These are phyloP conservation scores for Suillus tomentosus DNA, from an alignment of 768 basidiomycete genomes.

Conservation along the genomic window DNA sequence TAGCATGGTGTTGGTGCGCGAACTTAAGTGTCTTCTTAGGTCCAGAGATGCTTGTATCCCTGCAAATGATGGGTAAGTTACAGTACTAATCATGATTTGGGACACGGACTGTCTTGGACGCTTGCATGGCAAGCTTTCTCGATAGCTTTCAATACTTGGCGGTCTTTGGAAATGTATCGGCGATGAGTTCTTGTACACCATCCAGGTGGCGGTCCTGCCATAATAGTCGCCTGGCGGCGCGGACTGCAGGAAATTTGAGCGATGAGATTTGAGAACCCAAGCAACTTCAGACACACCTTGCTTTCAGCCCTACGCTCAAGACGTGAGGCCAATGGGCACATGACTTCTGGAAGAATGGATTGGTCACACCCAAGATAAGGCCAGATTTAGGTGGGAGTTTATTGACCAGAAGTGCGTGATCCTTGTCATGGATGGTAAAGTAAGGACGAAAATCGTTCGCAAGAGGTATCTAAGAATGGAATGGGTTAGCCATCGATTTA, in stretches of 20 bases:
- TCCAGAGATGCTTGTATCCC: conserved; percentile 63
- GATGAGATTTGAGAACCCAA: not conserved
- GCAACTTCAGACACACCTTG: conserved; percentile 38
- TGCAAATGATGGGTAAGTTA: conserved; percentile 27
- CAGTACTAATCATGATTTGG: not conserved
- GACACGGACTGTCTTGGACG: conserved; percentile 52
- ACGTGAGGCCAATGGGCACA: conserved; percentile 88
- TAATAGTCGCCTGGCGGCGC: conserved; percentile 12
- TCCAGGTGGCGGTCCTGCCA: conserved; percentile 61
- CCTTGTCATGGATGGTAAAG: conserved; percentile 95
- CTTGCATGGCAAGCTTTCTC: conserved; percentile 60
- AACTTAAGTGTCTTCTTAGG: conserved; percentile 80
- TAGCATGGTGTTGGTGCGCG: conserved; percentile 82
- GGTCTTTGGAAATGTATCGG: conserved; percentile 85
- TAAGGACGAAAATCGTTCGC: conserved; percentile 89
- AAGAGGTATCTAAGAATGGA: conserved; percentile 65
- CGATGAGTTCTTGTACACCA: conserved; percentile 82
- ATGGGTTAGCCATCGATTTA: not conserved
- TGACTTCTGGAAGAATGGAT: conserved; percentile 80
- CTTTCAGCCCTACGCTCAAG: conserved; percentile 62
- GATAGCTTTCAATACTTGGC: conserved; percentile 66
- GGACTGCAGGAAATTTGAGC: conserved; percentile 12
- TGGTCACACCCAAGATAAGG: conserved; percentile 81
- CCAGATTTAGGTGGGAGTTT: conserved; percentile 79
- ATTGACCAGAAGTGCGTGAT: conserved; percentile 74